Base-by-base conservation (phyloP, 2,329 filamentous ascomycete genomes). In the Cryphonectria nitschkei region DNA sequence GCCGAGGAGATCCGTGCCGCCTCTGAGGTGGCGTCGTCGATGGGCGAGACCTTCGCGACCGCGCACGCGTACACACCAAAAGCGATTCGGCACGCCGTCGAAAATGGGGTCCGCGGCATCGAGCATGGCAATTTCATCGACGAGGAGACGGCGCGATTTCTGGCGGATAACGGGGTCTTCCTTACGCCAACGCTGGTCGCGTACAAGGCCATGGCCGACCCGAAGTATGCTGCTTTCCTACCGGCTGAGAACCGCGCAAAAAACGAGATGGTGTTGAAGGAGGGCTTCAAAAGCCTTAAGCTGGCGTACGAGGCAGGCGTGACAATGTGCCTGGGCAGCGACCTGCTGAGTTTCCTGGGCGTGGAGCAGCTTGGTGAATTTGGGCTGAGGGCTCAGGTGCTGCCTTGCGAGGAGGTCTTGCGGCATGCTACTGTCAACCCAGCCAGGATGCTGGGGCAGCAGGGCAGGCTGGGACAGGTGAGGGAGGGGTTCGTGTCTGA, bases 141-240 rank as follows among this genome's bases (percentile, higher is more conserved):
- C 54, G 58, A 73, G 16, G 74, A 77, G 41, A 82, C 81, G 6
- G 81, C 85, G 1, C 75, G 79, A 61, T 77, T 84, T 50, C 85
- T 87, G 83, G 84, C 81, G 2, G 79, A 82, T 72, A 81, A 80
- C 65, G 81, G 78, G 0, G 80, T 81, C 2, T 85, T 81, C 74
- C 75, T 87, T 9, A 87, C 84, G 0, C 85, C 85, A 1, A 87
- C 84, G 0, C 77, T 86, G 39, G 77, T 86, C 13, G 83, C 86
- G 7, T 81, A 80, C 77, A 77, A 79, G 0, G 77, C 75, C 74
- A 81, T 80, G 43, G 79, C 79, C 3, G 79, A 79, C 0, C 79
- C 69, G 0, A 41, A 22, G 26, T 71, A 73, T 34, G 65, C 71
- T 0, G 67, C 63, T 3, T 73, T 73, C 58, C 39, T 73, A 2